Evolutionary conservation across 225 moss, liverwort and hornwort genomes (phyloP).

Genomic region (Polytrichum commune): DNA sequence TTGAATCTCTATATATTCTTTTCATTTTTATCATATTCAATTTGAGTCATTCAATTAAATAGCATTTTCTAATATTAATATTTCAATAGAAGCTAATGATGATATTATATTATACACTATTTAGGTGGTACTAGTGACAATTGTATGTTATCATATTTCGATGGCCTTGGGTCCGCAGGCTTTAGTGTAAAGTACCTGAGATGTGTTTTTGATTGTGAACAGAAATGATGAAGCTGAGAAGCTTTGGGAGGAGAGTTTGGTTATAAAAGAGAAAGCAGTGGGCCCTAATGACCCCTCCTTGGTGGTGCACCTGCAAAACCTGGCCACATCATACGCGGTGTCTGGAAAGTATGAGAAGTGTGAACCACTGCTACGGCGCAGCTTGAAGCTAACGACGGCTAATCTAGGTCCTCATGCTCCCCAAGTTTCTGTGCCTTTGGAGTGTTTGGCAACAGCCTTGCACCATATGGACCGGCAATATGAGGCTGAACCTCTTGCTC

Average conservation of each 20-base stretch:
- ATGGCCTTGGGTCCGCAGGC: no score
- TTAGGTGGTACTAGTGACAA: no score
- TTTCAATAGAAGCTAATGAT: no score
- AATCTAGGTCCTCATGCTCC: slow-evolving; percentile 76
- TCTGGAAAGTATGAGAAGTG: slow-evolving; percentile 73
- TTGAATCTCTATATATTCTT: no score
- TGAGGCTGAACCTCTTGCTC: slow-evolving; percentile 83
- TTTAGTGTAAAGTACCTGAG: background rate
- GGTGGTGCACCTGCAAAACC: slow-evolving; percentile 77
- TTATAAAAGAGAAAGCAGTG: slow-evolving; percentile 53
- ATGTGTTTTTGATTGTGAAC: slow-evolving; percentile 7
- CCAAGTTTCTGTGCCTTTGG: slow-evolving; percentile 67
- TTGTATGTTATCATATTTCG: no score
- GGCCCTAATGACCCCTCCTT: slow-evolving; percentile 63
- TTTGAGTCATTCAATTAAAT: no score
- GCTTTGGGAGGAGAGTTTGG: slow-evolving; percentile 73
- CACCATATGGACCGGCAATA: slow-evolving; percentile 69
- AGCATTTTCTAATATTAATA: no score
- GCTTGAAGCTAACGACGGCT: slow-evolving; percentile 60
- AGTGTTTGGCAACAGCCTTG: slow-evolving; percentile 76
- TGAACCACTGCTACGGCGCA: slow-evolving; percentile 67
- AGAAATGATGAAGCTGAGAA: slow-evolving; percentile 79
- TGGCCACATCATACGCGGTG: slow-evolving; percentile 75
- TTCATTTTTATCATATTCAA: no score
- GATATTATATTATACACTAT: no score